Evolutionary conservation across 2,329 filamentous ascomycete genomes (phyloP).

Genomic region (Lanzia echinophila): DNA sequence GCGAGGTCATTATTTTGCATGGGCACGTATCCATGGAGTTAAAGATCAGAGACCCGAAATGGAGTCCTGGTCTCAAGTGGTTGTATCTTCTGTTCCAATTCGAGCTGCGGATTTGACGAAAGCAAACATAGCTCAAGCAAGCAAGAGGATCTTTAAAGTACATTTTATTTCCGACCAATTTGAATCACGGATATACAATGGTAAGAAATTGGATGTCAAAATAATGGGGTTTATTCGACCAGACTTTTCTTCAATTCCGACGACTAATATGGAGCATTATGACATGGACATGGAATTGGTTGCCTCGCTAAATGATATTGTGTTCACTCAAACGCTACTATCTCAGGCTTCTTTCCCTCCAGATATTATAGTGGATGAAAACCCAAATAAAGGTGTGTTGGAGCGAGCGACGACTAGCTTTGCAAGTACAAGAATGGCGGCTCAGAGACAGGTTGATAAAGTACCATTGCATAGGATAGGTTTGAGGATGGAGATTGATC

Average conservation of each 20-base stretch:
- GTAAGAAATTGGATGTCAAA: slow-evolving; percentile 43
- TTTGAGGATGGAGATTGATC: slow-evolving; percentile 44
- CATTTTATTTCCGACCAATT: slow-evolving; percentile 48
- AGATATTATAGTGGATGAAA: slow-evolving; percentile 23
- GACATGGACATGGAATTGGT: slow-evolving; percentile 33
- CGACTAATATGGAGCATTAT: slow-evolving; percentile 39
- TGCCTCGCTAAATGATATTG: slow-evolving; percentile 34
- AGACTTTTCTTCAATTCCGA: slow-evolving; percentile 18
- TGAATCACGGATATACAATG: slow-evolving; percentile 36
- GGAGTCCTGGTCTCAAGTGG: slow-evolving; percentile 49
- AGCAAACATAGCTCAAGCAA: slow-evolving; percentile 35
- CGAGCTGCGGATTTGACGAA: slow-evolving; percentile 31
- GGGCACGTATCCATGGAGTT: slow-evolving; percentile 39
- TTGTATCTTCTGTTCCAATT: slow-evolving; percentile 50
- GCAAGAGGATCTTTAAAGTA: slow-evolving; percentile 43
- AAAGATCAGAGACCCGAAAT: slow-evolving; percentile 9
- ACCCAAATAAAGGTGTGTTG: slow-evolving; percentile 37
- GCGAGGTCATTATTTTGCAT: slow-evolving; percentile 58
- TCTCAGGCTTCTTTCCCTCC: slow-evolving; percentile 35
- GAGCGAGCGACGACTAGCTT: slow-evolving; percentile 36
- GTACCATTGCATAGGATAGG: slow-evolving; percentile 54
- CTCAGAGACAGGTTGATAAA: slow-evolving; percentile 49
- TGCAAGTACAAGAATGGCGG: slow-evolving; percentile 40
- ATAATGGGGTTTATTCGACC: slow-evolving; percentile 55
- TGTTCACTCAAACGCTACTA: slow-evolving; percentile 32